Percentiles rank a stretch among this genome's conserved stretches.
phyloP scores from a whole-genome alignment of 176 grass and related monocot species.

The Aegilops longissima region DNA sequence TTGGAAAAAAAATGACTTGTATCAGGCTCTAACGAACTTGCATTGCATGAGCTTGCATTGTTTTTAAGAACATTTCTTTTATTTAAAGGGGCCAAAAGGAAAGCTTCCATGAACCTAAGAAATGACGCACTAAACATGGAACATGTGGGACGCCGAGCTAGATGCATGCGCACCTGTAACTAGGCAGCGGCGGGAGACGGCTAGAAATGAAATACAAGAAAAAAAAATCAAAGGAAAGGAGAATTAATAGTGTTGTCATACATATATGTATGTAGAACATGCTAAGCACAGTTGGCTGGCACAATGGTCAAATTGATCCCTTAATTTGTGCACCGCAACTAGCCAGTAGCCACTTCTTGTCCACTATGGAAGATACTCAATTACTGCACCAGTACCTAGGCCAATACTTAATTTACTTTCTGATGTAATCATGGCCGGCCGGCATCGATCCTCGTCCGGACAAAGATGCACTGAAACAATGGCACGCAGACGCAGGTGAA shows the following conservation, averaged over 20 bases:
- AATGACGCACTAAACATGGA: neutral
- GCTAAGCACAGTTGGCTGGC: neutral
- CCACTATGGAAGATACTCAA: too few species aligned
- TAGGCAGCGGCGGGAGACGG: neutral
- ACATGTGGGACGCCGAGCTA: neutral
- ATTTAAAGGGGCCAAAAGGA: neutral
- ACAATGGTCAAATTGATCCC: neutral
- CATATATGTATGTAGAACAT: neutral
- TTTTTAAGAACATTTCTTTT: neutral
- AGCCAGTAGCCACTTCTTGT: neutral
- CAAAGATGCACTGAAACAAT: neutral
- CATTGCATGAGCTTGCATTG: neutral
- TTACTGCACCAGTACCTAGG: too few species aligned
- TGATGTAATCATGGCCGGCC: too few species aligned
- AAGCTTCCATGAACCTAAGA: neutral
- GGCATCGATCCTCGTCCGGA: neutral
- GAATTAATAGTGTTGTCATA: too few species aligned
- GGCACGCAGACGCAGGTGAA: neutral
- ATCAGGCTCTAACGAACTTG: neutral
- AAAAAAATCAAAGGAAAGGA: neutral
- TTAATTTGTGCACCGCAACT: neutral
- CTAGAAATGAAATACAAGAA: neutral
- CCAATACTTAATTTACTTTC: neutral
- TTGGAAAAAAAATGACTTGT: neutral
- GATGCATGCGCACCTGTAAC: neutral